Percentiles rank a stretch among this genome's conserved stretches.
phyloP scores from a whole-genome alignment of 2,329 filamentous ascomycete species.

The Lanzia echinophila region DNA sequence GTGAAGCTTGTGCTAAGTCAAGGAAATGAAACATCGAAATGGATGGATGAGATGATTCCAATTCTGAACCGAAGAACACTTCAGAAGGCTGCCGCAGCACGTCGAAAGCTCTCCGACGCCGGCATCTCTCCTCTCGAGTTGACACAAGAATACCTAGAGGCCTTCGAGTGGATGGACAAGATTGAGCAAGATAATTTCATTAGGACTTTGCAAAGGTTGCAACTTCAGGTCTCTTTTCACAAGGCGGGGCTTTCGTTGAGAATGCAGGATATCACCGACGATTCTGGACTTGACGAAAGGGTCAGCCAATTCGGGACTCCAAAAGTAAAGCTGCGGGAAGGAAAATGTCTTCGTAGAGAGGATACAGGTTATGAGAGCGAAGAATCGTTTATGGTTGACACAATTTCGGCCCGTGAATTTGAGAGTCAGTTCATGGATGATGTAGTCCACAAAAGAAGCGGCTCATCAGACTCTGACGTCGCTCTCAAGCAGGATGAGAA shows the following conservation, averaged over 20 bases:
- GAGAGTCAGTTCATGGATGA: neutral
- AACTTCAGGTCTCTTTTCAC: constrained; percentile 6
- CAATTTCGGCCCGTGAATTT: constrained; percentile 1
- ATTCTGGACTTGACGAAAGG: neutral
- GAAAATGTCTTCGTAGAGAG: neutral
- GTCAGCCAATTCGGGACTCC: constrained; percentile 1
- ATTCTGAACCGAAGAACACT: constrained; percentile 9
- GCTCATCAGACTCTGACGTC: neutral
- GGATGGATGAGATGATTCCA: constrained; percentile 10
- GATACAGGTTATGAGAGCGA: neutral
- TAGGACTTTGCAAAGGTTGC: constrained; percentile 5
- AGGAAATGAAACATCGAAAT: constrained; percentile 3
- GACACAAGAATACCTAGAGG: constrained; percentile 7
- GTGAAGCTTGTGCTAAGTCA: constrained; percentile 10
- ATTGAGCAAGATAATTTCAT: constrained; percentile 13
- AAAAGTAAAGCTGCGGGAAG: constrained; percentile 1
- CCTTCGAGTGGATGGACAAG: constrained; percentile 16
- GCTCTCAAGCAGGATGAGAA: neutral
- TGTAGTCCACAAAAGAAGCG: no score
- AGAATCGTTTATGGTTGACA: constrained; percentile 1
- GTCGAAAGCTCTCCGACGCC: constrained; percentile 6
- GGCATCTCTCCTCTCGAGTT: constrained; percentile 15
- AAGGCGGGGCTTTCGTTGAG: constrained; percentile 10
- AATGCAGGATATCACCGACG: constrained; percentile 1
- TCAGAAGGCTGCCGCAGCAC: constrained; percentile 5